Percentiles rank a stretch among this genome's conserved stretches.
Evolutionary conservation across 176 grass and related monocot species (phyloP).

Genomic region (Ananas comosus): DNA sequence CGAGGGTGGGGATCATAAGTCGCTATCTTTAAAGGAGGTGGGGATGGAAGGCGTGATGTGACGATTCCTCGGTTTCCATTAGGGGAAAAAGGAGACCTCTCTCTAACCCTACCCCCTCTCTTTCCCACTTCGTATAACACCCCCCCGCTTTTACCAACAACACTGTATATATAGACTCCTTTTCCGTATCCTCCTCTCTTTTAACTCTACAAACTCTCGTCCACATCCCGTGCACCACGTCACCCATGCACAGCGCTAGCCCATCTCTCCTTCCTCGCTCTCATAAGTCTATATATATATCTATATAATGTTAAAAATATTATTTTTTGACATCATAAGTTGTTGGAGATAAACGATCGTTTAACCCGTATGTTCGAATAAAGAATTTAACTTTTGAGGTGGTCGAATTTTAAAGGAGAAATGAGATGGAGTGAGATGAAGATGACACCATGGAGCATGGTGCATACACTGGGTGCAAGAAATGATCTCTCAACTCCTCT

Average conservation of each 20-base stretch:
- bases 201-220: not conserved
- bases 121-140: constrained; percentile 44
- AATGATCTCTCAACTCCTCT: not conserved
- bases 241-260: too few species aligned
- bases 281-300: too few species aligned
- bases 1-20: constrained; percentile 24
- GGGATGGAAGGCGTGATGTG: constrained; percentile 52
- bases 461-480: too few species aligned
- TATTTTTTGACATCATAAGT: too few species aligned
- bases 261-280: too few species aligned
- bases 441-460: too few species aligned
- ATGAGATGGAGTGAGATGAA: too few species aligned
- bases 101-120: constrained; percentile 15
- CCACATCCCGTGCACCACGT: not conserved
- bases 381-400: too few species aligned
- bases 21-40: constrained; percentile 37
- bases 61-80: constrained; percentile 88
- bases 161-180: not conserved
- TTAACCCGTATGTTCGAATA: too few species aligned
- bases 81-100: constrained; percentile 43
- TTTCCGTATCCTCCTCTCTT: not conserved
- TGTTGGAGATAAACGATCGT: too few species aligned
- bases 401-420: too few species aligned
- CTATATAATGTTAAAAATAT: too few species aligned
- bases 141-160: constrained; percentile 6